These are phyloP conservation scores for Cladosporium oxysporum DNA, from an alignment of 2,329 filamentous ascomycete species.

Conservation along the genomic window DNA sequence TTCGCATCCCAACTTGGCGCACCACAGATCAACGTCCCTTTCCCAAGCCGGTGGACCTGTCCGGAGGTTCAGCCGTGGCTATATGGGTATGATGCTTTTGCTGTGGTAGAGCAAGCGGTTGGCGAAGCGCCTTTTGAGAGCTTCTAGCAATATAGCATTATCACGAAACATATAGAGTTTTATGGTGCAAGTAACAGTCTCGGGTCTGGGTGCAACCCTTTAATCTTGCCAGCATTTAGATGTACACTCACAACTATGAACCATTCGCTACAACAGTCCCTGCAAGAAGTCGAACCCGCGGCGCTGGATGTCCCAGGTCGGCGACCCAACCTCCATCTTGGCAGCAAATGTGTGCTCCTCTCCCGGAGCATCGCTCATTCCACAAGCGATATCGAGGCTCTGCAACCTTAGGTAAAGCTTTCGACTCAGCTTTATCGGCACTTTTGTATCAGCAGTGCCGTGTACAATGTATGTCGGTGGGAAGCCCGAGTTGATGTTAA, in stretches of 20 bases:
- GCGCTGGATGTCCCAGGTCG: neutral
- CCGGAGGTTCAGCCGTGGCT: conserved; percentile 62
- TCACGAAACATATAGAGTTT: neutral
- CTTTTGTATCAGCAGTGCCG: neutral
- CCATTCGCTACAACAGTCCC: neutral
- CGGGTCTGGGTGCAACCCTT: neutral
- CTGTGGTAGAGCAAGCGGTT: conserved; percentile 44
- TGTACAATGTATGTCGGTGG: neutral
- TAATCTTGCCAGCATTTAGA: neutral
- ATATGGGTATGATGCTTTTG: conserved; percentile 62
- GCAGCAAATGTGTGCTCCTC: neutral
- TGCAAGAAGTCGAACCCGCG: neutral
- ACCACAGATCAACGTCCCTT: conserved; percentile 57
- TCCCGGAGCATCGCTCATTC: neutral
- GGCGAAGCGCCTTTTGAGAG: neutral
- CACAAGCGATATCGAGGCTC: neutral
- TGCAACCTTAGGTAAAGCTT: neutral
- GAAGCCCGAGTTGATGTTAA: neutral
- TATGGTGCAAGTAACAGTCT: neutral
- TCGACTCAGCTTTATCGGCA: neutral
- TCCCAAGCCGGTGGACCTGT: conserved; percentile 56
- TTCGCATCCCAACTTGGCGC: conserved; percentile 57
- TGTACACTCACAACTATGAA: neutral
- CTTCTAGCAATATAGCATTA: neutral
- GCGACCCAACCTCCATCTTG: neutral